Evolutionary conservation across 2,329 filamentous ascomycete species (phyloP), one percentile per base, ranked within the genome.

Genomic region (Alternaria sp.): DNA sequence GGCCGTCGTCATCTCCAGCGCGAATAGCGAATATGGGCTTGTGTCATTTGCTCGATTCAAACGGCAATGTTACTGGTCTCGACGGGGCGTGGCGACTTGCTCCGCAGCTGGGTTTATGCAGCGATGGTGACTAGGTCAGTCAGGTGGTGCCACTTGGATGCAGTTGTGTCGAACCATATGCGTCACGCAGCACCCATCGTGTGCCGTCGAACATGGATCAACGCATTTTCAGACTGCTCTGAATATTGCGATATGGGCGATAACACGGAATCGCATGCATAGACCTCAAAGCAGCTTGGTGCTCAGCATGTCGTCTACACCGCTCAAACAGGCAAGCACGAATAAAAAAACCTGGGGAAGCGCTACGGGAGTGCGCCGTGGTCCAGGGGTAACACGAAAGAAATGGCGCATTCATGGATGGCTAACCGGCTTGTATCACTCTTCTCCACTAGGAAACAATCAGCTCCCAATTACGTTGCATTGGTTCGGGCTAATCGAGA

Each of bases 401-500:
- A 61, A 60, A 63, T 75, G 70, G 72, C 73, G 60, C 54, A 55
- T 54, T 51, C 29, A 51, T 58, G 44, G 31, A 48, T 48, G 54
- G 44, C 49, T 51, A 54, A 34, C 59, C 54, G 60, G 56, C 64
- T 60, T 65, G 60, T 42, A 69, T 70, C 60, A 64, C 61, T 63
- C 39, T 56, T 53, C 62, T 48, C 53, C 60, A 70, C 66, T 70
- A 69, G 66, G 63, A 60, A 65, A 63, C 59, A 61, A 65, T 61
- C 62, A 61, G 56, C 61, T 59, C 61, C 73, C 63, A 70, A 70
- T 69, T 61, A 65, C 62, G 63, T 65, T 64, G 56, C 62, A 63
- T 65, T 63, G 54, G 51, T 67, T 65, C 68, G 67, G 56, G 54
- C 41, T 63, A 66, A 75, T 76, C 67, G 71, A 63, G 70, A 74